Evolutionary conservation across 805 yeast genomes (phyloP).

Genomic region (Ogataea zsoltii): DNA sequence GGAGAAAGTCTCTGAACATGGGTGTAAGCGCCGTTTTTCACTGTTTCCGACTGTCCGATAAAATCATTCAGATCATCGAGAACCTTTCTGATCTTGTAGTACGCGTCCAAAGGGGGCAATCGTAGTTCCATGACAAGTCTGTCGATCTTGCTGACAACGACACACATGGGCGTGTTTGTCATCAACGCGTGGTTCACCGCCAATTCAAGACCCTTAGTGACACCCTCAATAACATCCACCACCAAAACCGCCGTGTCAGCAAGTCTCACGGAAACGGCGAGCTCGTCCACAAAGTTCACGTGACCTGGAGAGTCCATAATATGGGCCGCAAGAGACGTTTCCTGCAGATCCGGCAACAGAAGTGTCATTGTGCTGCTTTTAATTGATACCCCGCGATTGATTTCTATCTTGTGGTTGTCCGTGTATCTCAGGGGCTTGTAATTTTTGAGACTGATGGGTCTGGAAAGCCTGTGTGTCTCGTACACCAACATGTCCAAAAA

Average conservation of each 20-base stretch:
- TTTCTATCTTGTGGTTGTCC: constrained; percentile 71
- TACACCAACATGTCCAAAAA: constrained; percentile 65
- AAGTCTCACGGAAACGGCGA: constrained; percentile 53
- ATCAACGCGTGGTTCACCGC: constrained; percentile 54
- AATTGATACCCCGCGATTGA: constrained; percentile 68
- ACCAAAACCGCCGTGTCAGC: constrained; percentile 70
- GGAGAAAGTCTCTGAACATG: constrained; percentile 53
- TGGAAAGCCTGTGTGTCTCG: constrained; percentile 58
- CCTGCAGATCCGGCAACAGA: constrained; percentile 51
- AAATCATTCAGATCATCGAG: constrained; percentile 65
- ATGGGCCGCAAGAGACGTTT: constrained; percentile 59
- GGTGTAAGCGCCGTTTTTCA: constrained; percentile 26
- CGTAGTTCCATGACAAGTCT: constrained; percentile 77
- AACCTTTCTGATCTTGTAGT: constrained; percentile 59
- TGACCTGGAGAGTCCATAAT: constrained; percentile 93
- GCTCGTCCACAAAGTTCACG: constrained; percentile 77
- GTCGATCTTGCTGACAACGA: constrained; percentile 82
- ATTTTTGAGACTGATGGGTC: constrained; percentile 34
- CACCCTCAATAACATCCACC: constrained; percentile 85
- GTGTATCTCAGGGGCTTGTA: constrained; percentile 59
- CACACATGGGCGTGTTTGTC: constrained; percentile 50
- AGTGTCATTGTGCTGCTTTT: constrained; percentile 63
- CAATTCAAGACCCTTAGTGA: constrained; percentile 55
- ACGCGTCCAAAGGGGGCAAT: constrained; percentile 73
- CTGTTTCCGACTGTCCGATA: constrained; percentile 36